Percentiles rank a stretch among this genome's conserved stretches.
Evolutionary conservation across 768 basidiomycete species (phyloP).

Genomic region (Lactarius indigo): DNA sequence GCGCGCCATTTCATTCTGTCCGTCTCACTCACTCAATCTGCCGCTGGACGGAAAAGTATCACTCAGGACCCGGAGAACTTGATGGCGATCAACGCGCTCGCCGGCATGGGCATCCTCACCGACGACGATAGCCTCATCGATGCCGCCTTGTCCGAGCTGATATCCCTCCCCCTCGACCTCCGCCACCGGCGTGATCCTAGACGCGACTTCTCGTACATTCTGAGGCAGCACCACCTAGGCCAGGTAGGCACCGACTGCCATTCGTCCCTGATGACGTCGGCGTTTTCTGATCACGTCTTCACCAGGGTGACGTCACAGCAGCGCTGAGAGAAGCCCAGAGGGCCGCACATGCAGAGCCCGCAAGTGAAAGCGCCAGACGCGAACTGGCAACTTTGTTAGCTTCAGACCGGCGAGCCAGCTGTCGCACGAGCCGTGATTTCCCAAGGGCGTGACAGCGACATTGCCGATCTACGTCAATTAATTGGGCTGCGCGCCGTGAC

Average conservation of each 20-base stretch:
- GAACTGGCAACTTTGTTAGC: slow-evolving; percentile 51
- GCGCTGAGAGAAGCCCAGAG: slow-evolving; percentile 44
- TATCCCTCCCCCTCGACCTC: slow-evolving; percentile 62
- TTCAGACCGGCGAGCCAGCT: slow-evolving; percentile 44
- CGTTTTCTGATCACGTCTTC: neutral
- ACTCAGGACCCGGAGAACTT: slow-evolving; percentile 73
- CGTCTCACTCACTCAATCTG: neutral
- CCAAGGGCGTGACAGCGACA: slow-evolving; percentile 30
- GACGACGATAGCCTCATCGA: slow-evolving; percentile 77
- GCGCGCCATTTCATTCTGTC: slow-evolving; percentile 31
- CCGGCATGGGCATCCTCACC: slow-evolving; percentile 85
- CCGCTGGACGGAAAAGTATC: slow-evolving; percentile 49
- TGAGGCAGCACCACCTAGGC: slow-evolving; percentile 68
- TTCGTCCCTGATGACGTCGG: neutral
- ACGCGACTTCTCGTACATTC: slow-evolving; percentile 66
- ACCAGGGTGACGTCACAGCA: slow-evolving; percentile 41
- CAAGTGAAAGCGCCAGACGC: slow-evolving; percentile 44
- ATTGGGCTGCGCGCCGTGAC: slow-evolving; percentile 52
- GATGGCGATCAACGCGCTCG: slow-evolving; percentile 75
- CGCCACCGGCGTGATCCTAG: slow-evolving; percentile 64
- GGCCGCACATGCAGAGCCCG: slow-evolving; percentile 55
- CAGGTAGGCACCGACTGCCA: slow-evolving; percentile 47
- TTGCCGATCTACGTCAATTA: slow-evolving; percentile 39
- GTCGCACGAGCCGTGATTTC: slow-evolving; percentile 48
- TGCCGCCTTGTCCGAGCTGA: slow-evolving; percentile 80